Evolutionary conservation across 2,329 filamentous ascomycete species (phyloP).

Genomic region (Fusarium anthophilum): DNA sequence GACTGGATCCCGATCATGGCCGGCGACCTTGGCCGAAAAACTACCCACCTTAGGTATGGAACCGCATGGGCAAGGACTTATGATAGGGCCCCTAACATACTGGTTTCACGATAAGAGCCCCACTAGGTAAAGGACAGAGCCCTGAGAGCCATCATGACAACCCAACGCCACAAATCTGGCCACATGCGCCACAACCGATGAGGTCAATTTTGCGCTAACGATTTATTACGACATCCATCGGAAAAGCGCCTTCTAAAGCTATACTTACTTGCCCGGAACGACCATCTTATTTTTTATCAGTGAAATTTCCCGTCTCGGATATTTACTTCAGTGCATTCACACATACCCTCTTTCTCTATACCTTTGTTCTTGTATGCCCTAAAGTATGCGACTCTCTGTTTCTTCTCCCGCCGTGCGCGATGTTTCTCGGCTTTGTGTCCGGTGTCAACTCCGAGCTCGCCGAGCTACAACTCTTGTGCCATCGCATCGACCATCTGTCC

Average conservation of each 20-base stretch:
- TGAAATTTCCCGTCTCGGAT: background rate
- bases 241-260: background rate
- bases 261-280: background rate
- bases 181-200: conserved; percentile 7
- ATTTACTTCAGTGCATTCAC: background rate
- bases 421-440: conserved; percentile 47
- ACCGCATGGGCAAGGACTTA: background rate
- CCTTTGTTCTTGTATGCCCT: background rate
- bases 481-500: conserved; percentile 23
- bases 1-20: conserved; percentile 32
- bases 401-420: conserved; percentile 40
- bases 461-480: conserved; percentile 36
- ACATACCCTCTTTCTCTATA: background rate
- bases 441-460: conserved; percentile 46
- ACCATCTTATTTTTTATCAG: background rate
- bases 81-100: background rate
- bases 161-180: background rate
- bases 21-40: conserved; percentile 27
- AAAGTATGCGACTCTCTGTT: conserved; percentile 42
- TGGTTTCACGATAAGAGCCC: background rate
- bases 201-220: conserved; percentile 13
- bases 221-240: conserved; percentile 32
- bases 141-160: conserved; percentile 7
- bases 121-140: background rate
- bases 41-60: background rate